Base-by-base conservation (phyloP, 2,329 filamentous ascomycete species). In the Aspergillus uvarum region DNA sequence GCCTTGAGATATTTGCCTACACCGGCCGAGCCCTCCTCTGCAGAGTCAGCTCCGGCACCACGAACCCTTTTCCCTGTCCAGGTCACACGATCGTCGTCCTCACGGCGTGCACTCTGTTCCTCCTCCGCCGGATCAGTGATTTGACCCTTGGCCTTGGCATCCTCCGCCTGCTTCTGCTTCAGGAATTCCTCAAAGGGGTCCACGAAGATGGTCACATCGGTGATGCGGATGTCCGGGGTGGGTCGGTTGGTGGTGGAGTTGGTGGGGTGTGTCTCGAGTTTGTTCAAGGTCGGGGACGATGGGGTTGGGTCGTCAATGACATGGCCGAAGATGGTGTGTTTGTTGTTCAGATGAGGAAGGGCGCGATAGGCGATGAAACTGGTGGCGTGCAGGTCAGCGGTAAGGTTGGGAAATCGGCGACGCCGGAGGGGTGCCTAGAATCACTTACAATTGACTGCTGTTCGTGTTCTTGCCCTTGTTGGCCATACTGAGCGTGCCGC, bases 401-500 rank as follows among this genome's bases (percentile, higher is more conserved):
- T n/a, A 24, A 51, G 48, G 10, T n/a, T 24, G 22, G 16, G 16
- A 16, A 26, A 47, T 51, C 12, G 5, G 11, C 16, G 4, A 38
- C 11, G 32, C 26, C 26, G 26, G 8, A 8, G 26, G 0, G 7
- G 26, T 10, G 26, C 26, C 26, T 29, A 29, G 24, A 29, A 35
- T 31, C 29, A 73, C 78, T 72, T 63, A 80, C 78, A 89, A 99
- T 76, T 99, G 95, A 67, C 87, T 91, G 8, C 91, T 95, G 77
- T 99, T 99, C 22, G 94, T 98, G 72, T 97, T 94, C 72, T 97
- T 97, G 60, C 95, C 95, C 74, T 99, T 99, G 77, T 99, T 99
- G 47, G 95, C 95, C 95, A 99, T 99, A 67, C 89, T 92, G 26
- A 96, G 72, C 0, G 93, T 85, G 12, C 95, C 95, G 29, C 93